These are phyloP conservation scores for Artemisia tridentata DNA, from an alignment of 129 eudicot species.

Conservation along the genomic window DNA sequence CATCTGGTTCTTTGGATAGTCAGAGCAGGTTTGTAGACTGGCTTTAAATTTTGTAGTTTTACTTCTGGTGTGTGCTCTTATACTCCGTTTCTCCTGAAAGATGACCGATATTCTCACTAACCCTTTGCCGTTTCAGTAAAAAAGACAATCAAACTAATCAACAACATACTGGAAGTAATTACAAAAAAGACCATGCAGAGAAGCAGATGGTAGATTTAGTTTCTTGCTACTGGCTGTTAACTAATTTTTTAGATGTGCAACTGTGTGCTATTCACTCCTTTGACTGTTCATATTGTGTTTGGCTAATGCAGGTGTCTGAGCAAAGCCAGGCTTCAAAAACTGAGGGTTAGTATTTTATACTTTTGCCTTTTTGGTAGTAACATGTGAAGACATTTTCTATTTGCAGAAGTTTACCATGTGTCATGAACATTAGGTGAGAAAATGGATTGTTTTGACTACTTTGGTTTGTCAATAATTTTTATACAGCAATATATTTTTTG, in stretches of 20 bases:
- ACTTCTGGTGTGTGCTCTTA: not conserved
- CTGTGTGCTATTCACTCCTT: constrained; percentile 2
- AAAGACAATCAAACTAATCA: constrained; percentile 44
- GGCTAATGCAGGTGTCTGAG: constrained; percentile 49
- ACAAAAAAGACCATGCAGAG: constrained; percentile 36
- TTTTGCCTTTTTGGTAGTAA: not conserved
- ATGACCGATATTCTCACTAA: not conserved
- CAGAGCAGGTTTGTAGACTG: constrained; percentile 47
- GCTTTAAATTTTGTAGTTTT: not conserved
- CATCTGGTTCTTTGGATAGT: constrained; percentile 47
- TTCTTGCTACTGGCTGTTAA: not conserved
- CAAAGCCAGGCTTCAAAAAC: constrained; percentile 40
- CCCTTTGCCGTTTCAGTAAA: constrained; percentile 35
- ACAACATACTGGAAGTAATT: constrained; percentile 35
- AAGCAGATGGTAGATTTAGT: constrained; percentile 41
- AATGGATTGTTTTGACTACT: not conserved
- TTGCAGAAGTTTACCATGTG: not conserved
- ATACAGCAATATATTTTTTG: not conserved
- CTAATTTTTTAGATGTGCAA: not conserved
- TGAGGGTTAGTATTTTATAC: constrained; percentile 55
- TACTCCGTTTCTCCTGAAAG: not conserved
- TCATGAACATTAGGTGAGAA: constrained; percentile 10
- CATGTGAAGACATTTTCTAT: not conserved
- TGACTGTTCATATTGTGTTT: constrained; percentile 14
- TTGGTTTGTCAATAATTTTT: constrained; percentile 10